A percentile compares a stretch with the other conserved stretches of the same genome.
phyloP scores from a whole-genome alignment of 2,329 filamentous ascomycete species.

The Dothistroma pini region DNA sequence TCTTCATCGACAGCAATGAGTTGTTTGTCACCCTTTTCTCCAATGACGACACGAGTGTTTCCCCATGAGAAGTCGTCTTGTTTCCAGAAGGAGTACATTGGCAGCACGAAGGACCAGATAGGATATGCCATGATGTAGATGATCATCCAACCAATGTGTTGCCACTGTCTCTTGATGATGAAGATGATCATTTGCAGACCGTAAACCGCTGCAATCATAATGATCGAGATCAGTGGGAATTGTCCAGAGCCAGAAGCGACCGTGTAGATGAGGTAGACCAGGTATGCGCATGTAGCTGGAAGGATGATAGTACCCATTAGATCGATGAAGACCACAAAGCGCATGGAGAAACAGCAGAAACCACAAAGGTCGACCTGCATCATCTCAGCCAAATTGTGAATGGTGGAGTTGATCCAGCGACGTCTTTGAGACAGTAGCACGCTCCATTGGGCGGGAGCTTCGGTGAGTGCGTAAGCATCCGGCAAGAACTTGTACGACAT shows the following conservation, averaged over 20 bases:
- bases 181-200: constrained; percentile 96
- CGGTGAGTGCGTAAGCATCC: constrained; percentile 88
- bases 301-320: constrained; percentile 87
- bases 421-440: constrained; percentile 95
- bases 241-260: constrained; percentile 66
- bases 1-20: constrained; percentile 82
- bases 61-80: constrained; percentile 99
- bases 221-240: constrained; percentile 81
- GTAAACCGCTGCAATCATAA: constrained; percentile 87
- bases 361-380: constrained; percentile 92
- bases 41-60: constrained; percentile 95
- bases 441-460: constrained; percentile 89
- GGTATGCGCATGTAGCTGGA: constrained; percentile 84
- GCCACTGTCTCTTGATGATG: constrained; percentile 95
- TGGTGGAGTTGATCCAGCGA: constrained; percentile 98
- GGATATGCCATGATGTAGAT: constrained; percentile 97
- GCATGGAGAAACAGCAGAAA: constrained; percentile 99
- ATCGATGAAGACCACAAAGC: constrained; percentile 94
- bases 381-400: constrained; percentile 92
- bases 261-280: constrained; percentile 79
- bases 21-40: constrained; percentile 86
- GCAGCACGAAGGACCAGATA: constrained; percentile 85
- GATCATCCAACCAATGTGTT: constrained; percentile 99
- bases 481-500: constrained; percentile 97
- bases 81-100: constrained; percentile 99